Conservation (phyloP, 371 early-diverging fungal genomes). For the Rhizopus arrhizus region DNA sequence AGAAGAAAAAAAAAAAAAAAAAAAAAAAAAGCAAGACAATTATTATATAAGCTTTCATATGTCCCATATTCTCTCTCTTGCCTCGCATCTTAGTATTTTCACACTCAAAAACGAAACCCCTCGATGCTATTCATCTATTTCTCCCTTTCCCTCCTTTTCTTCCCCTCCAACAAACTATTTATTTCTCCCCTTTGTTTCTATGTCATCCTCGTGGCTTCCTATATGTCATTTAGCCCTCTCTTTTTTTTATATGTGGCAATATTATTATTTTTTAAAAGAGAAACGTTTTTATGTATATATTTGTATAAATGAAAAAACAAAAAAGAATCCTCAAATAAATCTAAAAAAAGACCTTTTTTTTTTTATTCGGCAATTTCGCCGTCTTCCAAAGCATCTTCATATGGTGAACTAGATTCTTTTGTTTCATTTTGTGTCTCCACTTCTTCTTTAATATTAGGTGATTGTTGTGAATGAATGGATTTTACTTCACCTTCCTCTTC, state of each 20-base stretch:
- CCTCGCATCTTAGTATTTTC: background rate
- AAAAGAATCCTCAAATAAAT: background rate
- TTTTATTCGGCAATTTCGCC: conserved; percentile 21
- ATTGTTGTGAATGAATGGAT: conserved; percentile 30
- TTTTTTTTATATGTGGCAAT: conserved; percentile 4
- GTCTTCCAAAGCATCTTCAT: conserved; percentile 42
- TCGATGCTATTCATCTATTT: background rate
- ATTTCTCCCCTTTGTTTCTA: background rate
- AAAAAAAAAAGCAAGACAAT: background rate
- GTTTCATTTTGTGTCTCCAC: conserved; percentile 10
- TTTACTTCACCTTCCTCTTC: conserved; percentile 50
- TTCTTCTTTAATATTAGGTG: background rate
- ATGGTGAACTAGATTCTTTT: conserved; percentile 5
- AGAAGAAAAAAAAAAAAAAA: background rate
- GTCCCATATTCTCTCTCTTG: background rate
- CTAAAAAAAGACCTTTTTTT: background rate
- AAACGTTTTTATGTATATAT: background rate
- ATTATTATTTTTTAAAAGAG: background rate
- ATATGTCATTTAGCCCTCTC: conserved; percentile 3
- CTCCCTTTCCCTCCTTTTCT: background rate
- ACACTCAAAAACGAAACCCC: no score
- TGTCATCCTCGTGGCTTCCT: background rate
- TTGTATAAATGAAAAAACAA: background rate
- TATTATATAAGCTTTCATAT: background rate
- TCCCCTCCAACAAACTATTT: background rate